Evolutionary conservation across 768 basidiomycete genomes (phyloP).

Genomic region (Leccinum subgranulosum): DNA sequence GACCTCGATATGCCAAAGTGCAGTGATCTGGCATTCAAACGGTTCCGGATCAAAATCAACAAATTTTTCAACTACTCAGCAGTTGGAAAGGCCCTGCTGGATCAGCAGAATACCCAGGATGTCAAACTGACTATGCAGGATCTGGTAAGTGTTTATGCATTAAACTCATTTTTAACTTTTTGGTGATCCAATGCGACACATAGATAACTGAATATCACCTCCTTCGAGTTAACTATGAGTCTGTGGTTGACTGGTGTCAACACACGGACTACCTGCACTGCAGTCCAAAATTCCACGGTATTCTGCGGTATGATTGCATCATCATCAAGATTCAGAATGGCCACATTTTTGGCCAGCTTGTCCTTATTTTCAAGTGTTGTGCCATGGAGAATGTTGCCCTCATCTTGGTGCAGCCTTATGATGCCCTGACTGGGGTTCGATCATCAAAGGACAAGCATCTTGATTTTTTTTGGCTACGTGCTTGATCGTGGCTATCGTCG

Average conservation of each 20-base stretch:
- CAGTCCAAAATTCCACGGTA: constrained; percentile 21
- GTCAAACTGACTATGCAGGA: neutral
- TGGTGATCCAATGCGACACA: neutral
- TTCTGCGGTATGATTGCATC: neutral
- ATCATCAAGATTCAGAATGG: neutral
- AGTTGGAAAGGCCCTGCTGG: neutral
- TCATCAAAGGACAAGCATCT: neutral
- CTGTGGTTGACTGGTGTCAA: constrained; percentile 26
- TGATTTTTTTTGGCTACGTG: neutral
- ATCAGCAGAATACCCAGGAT: neutral
- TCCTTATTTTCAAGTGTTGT: neutral
- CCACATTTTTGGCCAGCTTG: neutral
- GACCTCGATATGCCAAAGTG: neutral
- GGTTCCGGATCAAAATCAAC: neutral
- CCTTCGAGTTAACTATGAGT: constrained; percentile 28
- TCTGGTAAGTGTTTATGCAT: neutral
- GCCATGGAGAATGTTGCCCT: neutral
- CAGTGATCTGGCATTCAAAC: neutral
- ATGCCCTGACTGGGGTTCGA: neutral
- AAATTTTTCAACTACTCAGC: neutral
- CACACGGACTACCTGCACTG: constrained; percentile 26
- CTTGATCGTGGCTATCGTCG: neutral
- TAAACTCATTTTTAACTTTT: neutral
- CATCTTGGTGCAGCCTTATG: neutral
- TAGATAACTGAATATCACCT: constrained; percentile 14